Evolutionary conservation across 2,329 filamentous ascomycete genomes (phyloP).

Genomic region (Teratosphaeria epicoccoides): DNA sequence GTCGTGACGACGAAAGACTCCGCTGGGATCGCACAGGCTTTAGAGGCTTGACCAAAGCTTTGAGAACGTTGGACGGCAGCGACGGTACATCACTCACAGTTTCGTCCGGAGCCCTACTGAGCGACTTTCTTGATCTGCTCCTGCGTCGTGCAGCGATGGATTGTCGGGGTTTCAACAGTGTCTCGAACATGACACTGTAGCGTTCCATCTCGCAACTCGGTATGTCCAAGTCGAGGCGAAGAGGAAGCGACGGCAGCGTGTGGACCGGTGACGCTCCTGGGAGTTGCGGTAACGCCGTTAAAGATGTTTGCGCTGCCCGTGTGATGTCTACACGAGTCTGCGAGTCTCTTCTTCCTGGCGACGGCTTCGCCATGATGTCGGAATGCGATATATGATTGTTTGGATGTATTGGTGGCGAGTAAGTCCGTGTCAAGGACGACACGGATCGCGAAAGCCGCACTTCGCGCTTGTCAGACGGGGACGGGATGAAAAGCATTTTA

Average conservation of each 20-base stretch:
- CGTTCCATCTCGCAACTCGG: constrained; percentile 70
- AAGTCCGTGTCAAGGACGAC: background rate
- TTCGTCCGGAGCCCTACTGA: background rate
- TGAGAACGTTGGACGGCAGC: background rate
- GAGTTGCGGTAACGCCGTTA: background rate
- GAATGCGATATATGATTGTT: background rate
- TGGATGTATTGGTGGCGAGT: background rate
- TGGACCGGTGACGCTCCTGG: too few species aligned
- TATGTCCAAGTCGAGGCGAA: constrained; percentile 62
- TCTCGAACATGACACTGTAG: constrained; percentile 89
- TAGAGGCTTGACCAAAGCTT: background rate
- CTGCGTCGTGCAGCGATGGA: constrained; percentile 24
- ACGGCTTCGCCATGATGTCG: background rate
- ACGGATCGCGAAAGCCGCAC: background rate
- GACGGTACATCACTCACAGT: background rate
- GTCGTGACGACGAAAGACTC: constrained; percentile 11
- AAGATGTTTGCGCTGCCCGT: background rate
- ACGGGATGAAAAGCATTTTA: constrained; percentile 4
- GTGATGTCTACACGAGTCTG: background rate
- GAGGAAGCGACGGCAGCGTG: too few species aligned
- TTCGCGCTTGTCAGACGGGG: background rate
- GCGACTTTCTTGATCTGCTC: constrained; percentile 12
- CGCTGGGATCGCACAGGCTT: constrained; percentile 2
- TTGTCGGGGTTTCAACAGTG: constrained; percentile 46
- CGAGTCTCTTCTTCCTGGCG: background rate